These are phyloP conservation scores for Elongisporangium prolatum DNA, from an alignment of 352 stramenopile genomes.

Conservation along the genomic window DNA sequence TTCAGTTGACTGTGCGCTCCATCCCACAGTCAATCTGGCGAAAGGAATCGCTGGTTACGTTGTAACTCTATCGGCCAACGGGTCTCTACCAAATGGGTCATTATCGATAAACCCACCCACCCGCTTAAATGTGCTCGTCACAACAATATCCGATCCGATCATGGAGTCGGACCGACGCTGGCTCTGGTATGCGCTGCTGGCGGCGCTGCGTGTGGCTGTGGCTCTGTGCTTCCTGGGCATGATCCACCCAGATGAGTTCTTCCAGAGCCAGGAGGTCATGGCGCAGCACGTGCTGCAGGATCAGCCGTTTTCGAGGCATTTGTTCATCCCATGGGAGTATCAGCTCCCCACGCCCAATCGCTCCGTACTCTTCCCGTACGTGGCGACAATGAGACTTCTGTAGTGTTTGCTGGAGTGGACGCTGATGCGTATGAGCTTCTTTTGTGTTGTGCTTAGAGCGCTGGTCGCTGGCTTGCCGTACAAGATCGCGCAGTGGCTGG, in stretches of 20 bases:
- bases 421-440: neutral
- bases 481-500: constrained; percentile 32
- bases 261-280: constrained; percentile 86
- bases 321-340: constrained; percentile 79
- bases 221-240: constrained; percentile 40
- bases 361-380: constrained; percentile 73
- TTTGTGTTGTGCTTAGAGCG: constrained; percentile 20
- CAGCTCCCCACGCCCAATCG: constrained; percentile 52
- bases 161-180: constrained; percentile 1
- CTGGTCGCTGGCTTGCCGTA: constrained; percentile 49
- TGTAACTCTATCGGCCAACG: neutral
- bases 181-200: constrained; percentile 28
- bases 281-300: constrained; percentile 38
- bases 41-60: neutral
- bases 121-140: neutral
- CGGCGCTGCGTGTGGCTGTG: constrained; percentile 29
- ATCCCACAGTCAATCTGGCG: neutral
- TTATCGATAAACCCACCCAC: neutral
- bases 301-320: constrained; percentile 9
- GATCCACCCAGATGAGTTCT: constrained; percentile 84
- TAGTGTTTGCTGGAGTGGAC: constrained; percentile 2
- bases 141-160: neutral
- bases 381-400: constrained; percentile 3
- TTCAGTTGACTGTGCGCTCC: neutral
- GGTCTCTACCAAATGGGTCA: neutral